phyloP scores from a whole-genome alignment of 1,284 basidiomycete species.

The Cryptococcus jaspeensis region DNA sequence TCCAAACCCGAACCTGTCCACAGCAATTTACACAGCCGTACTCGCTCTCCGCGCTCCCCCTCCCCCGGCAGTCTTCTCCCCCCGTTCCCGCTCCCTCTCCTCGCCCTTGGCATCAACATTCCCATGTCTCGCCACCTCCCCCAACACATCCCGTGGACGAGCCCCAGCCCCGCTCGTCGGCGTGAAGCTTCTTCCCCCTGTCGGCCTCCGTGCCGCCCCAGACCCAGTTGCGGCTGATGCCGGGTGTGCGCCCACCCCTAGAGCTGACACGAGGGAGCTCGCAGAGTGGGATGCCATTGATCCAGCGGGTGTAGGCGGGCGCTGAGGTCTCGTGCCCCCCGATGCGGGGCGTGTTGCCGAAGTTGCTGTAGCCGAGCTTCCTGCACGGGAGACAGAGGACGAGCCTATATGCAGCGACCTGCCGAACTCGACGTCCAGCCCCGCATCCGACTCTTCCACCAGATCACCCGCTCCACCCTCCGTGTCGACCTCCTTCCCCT shows the following conservation, averaged over 20 bases:
- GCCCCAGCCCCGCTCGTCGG: neutral
- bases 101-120: neutral
- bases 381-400: neutral
- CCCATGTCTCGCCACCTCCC: neutral
- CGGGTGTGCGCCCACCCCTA: neutral
- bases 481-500: neutral
- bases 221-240: too few relatives aligned
- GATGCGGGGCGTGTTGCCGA: neutral
- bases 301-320: neutral
- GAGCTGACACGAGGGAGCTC: neutral
- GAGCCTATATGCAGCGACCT: neutral
- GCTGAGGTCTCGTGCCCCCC: neutral
- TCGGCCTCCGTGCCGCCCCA: neutral
- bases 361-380: neutral
- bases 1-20: too few relatives aligned
- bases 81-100: too few relatives aligned
- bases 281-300: neutral
- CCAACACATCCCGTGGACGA: neutral
- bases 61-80: neutral
- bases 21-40: neutral
- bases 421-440: neutral
- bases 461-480: neutral
- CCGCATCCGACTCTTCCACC: too few relatives aligned
- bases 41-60: neutral
- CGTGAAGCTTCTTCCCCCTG: neutral